phyloP scores from a whole-genome alignment of 345 rosid species.

The Melaleuca alternifolia region DNA sequence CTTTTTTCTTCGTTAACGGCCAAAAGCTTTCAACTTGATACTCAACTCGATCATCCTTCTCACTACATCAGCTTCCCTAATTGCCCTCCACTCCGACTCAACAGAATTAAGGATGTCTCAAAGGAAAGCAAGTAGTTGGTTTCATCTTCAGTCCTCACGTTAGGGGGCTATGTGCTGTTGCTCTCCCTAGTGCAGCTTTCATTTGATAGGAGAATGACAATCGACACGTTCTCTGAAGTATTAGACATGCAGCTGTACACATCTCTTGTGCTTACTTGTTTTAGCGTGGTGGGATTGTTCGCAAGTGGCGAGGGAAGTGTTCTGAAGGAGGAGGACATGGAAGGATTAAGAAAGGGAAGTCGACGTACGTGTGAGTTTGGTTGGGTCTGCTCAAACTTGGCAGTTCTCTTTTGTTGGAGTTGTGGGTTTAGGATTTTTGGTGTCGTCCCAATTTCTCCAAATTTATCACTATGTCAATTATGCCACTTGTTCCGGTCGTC shows the following conservation, averaged over 20 bases:
- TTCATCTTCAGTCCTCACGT: constrained; percentile 23
- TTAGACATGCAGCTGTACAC: constrained; percentile 42
- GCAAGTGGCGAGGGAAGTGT: constrained; percentile 24
- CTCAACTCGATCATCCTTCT: constrained; percentile 24
- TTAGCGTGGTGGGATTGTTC: constrained; percentile 17
- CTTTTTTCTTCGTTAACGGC: constrained; percentile 27
- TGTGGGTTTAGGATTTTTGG: constrained; percentile 17
- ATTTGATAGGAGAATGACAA: constrained; percentile 16
- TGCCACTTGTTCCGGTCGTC: constrained; percentile 17
- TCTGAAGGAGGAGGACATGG: constrained; percentile 18
- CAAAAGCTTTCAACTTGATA: constrained; percentile 36
- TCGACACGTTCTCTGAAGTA: constrained; percentile 19
- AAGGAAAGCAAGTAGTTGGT: constrained; percentile 4
- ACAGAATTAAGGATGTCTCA: background rate
- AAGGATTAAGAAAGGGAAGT: constrained; percentile 16
- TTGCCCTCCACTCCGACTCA: constrained; percentile 14
- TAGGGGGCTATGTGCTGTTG: constrained; percentile 25
- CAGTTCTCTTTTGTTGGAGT: constrained; percentile 19
- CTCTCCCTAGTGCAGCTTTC: constrained; percentile 31
- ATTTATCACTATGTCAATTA: constrained; percentile 15
- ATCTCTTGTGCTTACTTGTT: constrained; percentile 21
- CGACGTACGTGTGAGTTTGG: constrained; percentile 12
- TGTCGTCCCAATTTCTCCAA: constrained; percentile 25
- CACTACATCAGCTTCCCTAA: constrained; percentile 24
- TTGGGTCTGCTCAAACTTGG: constrained; percentile 26